Conservation (phyloP, 108 stramenopile genomes). For the Nitzschia sp. region DNA sequence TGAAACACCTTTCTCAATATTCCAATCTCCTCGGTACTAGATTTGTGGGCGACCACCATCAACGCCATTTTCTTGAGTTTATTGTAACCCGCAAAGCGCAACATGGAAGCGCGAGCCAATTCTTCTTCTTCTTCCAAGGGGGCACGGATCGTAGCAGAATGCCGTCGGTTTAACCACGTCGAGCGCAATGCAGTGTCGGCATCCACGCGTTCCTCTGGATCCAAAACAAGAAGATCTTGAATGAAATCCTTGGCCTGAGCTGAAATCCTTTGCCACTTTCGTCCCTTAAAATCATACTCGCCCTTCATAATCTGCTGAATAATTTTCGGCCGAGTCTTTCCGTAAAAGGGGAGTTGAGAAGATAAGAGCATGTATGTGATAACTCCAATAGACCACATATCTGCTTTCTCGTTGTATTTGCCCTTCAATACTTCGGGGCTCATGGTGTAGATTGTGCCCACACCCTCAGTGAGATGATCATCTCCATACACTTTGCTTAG, state of each 20-base stretch:
- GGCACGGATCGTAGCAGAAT: constrained; percentile 7
- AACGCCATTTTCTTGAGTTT: constrained; percentile 76
- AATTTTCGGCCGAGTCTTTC: constrained; percentile 42
- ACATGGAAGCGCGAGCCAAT: constrained; percentile 6
- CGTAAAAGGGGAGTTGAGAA: constrained; percentile 72
- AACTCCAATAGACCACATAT: constrained; percentile 74
- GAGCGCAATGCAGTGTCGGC: constrained; percentile 61
- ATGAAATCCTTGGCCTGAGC: constrained; percentile 70
- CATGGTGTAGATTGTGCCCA: constrained; percentile 82
- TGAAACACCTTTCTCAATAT: constrained; percentile 79
- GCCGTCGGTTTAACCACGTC: constrained; percentile 53
- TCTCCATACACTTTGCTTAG: constrained; percentile 22
- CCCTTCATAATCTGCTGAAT: constrained; percentile 47
- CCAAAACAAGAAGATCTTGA: constrained; percentile 43
- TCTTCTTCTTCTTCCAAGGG: constrained; percentile 15
- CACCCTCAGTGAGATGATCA: constrained; percentile 47
- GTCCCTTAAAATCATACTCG: constrained; percentile 41
- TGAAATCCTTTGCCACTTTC: constrained; percentile 63
- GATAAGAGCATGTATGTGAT: constrained; percentile 80
- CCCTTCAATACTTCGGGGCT: constrained; percentile 78
- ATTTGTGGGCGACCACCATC: constrained; percentile 72
- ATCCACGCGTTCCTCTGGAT: constrained; percentile 57
- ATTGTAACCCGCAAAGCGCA: constrained; percentile 38
- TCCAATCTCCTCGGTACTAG: constrained; percentile 64
- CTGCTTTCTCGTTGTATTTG: constrained; percentile 74